Evolutionary conservation across 1,139 yeast species (phyloP).

Genomic region (Pichia sp.): DNA sequence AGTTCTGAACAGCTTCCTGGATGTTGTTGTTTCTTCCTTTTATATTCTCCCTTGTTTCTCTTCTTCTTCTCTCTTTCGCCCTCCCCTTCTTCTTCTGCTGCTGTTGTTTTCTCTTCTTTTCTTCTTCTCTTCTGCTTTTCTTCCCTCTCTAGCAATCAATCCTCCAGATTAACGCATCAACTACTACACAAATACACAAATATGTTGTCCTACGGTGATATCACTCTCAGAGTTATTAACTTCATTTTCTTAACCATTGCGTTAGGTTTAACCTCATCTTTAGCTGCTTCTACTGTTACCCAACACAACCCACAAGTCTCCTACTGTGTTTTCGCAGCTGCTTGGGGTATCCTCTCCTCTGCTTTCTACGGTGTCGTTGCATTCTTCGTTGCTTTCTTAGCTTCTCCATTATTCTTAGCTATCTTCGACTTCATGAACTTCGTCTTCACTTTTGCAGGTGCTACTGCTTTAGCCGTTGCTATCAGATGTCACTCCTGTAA

Average conservation of each 20-base stretch:
- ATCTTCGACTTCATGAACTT: conserved; percentile 81
- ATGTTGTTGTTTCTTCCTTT: background rate
- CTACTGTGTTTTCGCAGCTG: conserved; percentile 83
- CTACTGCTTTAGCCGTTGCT: conserved; percentile 90
- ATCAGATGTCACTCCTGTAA: conserved; percentile 83
- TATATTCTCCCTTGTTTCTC: background rate
- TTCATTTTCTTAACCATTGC: conserved; percentile 73
- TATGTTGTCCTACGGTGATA: conserved; percentile 67
- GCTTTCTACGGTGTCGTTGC: conserved; percentile 79
- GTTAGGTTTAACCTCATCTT: conserved; percentile 82
- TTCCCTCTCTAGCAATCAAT: background rate
- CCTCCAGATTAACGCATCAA: background rate
- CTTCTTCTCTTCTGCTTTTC: background rate
- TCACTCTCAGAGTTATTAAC: conserved; percentile 69
- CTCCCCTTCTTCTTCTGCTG: background rate
- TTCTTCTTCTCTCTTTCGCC: background rate
- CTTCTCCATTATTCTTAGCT: conserved; percentile 82
- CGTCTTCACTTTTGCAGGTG: conserved; percentile 93
- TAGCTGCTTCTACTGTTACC: conserved; percentile 63
- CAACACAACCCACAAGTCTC: conserved; percentile 79
- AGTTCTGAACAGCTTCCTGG: background rate
- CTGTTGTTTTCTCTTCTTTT: background rate
- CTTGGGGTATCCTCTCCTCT: conserved; percentile 80
- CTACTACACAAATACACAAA: background rate
- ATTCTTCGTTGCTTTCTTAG: conserved; percentile 72